Conservation (phyloP, 495 filamentous ascomycete genomes). For the Lophiotrema nucula region DNA sequence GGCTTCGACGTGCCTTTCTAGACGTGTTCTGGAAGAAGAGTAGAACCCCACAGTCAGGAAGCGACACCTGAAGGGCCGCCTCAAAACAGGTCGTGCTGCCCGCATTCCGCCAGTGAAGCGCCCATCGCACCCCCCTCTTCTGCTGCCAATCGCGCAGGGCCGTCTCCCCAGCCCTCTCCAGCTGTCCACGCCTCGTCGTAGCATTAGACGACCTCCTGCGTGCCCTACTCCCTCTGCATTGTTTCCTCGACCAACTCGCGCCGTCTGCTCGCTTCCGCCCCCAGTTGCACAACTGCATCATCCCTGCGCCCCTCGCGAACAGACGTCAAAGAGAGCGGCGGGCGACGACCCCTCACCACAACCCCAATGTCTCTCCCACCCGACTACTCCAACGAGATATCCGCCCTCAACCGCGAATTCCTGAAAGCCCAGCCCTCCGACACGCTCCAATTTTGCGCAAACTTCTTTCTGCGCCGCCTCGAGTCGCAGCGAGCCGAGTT, state of each 20-base stretch:
- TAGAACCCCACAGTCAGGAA: background rate
- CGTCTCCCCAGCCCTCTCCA: too few relatives aligned
- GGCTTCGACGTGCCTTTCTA: background rate
- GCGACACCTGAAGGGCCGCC: background rate
- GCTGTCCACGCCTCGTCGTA: slow-evolving; percentile 1
- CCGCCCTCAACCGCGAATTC: slow-evolving; percentile 57
- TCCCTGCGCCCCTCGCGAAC: slow-evolving; percentile 34
- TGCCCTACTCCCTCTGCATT: background rate
- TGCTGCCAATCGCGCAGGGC: background rate
- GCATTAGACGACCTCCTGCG: too few relatives aligned
- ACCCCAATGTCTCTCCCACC: slow-evolving; percentile 51
- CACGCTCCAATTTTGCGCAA: slow-evolving; percentile 66
- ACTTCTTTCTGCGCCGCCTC: slow-evolving; percentile 62
- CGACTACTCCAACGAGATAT: slow-evolving; percentile 60
- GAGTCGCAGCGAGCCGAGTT: slow-evolving; percentile 58
- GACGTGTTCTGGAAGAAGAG: background rate
- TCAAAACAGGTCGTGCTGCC: background rate
- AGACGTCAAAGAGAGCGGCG: slow-evolving; percentile 35
- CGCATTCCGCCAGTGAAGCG: background rate
- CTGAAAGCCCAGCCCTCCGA: slow-evolving; percentile 53
- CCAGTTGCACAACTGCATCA: slow-evolving; percentile 31
- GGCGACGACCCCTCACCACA: slow-evolving; percentile 29
- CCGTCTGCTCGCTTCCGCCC: slow-evolving; percentile 26
- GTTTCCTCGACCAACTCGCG: too few relatives aligned
- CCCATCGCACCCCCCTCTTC: background rate